Evolutionary conservation across 768 basidiomycete species (phyloP), one percentile per base, ranked within the genome.

Genomic region (Podaxis sp.): DNA sequence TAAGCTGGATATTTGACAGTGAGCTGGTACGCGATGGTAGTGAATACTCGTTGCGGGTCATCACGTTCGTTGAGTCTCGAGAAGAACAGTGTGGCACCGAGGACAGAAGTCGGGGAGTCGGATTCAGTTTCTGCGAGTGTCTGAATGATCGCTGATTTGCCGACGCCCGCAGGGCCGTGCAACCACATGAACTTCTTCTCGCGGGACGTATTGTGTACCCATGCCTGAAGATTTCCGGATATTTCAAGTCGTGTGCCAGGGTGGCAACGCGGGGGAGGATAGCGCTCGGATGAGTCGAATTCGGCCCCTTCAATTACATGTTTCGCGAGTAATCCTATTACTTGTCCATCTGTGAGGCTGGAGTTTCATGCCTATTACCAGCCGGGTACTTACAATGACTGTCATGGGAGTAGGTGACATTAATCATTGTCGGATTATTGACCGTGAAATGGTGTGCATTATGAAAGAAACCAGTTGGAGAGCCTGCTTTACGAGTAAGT

Each of bases 1-100:
- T 62, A 17, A n/a, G n/a, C 17, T 12, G 68, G 62, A 41, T 60
- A 12, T 0, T 37, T 38, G 10, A 58, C 26, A 10, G 67, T 65
- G 8, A 74, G 64, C 26, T 73, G 70, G 33, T 66, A 67, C 0
- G 69, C 65, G 5, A 74, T 60, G 0, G 70, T 72, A 5, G 67
- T 40, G 41, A 74, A 65, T 1, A 73, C 49, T 12, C 24, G 53
- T 4, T 49, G 15, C 5, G 26, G 62, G n/a, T 58, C 20, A n/a
- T 58, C 52, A 10, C 66, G 24, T 30, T 49, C 41, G 20, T 53
- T n/a, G 7, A 37, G 22, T 28, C 67, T 37, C 4, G 64, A 70
- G 49, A 69, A 72, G 63, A 73, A 68, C 51, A 70, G 69, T 22
- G 61, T 67, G 6, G 62, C 67, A 11, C 60, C 37, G 10, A 40